These are phyloP conservation scores for Nannizzia gypsea DNA, from an alignment of 2,329 filamentous ascomycete species.

Conservation along the genomic window DNA sequence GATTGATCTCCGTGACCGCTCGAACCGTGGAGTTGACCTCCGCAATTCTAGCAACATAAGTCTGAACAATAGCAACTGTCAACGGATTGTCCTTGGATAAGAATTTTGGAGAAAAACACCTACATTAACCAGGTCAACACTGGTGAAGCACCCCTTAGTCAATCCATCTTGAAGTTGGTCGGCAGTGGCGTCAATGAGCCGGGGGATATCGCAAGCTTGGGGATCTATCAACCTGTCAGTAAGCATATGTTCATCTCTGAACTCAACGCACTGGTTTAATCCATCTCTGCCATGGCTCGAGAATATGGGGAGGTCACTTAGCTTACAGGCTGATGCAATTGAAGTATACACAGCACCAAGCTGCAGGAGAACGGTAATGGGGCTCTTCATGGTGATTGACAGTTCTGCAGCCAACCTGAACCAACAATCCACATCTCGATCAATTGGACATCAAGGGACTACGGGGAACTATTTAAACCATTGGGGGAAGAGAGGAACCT, in stretches of 20 bases:
- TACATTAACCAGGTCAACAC: conserved; percentile 44
- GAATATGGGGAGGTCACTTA: background rate
- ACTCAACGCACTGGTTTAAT: background rate
- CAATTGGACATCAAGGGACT: background rate
- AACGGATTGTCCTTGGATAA: background rate
- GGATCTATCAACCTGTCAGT: background rate
- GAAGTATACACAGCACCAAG: conserved; percentile 1
- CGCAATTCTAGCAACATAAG: conserved; percentile 41
- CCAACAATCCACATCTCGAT: background rate
- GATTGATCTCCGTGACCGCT: conserved; percentile 49
- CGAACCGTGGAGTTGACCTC: conserved; percentile 44
- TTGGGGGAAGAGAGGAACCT: background rate
- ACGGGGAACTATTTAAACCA: background rate
- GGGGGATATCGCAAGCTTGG: background rate
- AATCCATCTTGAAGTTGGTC: conserved; percentile 43
- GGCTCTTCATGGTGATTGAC: background rate
- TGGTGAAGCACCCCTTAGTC: conserved; percentile 41
- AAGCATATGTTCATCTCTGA: background rate
- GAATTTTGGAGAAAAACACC: background rate
- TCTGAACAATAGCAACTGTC: conserved; percentile 20
- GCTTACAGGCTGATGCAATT: background rate
- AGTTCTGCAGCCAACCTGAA: background rate
- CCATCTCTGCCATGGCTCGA: background rate
- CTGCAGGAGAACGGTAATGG: background rate
- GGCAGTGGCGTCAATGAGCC: conserved; percentile 40